These are phyloP conservation scores for Fusarium foetens DNA, from an alignment of 2,329 filamentous ascomycete genomes.

Conservation along the genomic window DNA sequence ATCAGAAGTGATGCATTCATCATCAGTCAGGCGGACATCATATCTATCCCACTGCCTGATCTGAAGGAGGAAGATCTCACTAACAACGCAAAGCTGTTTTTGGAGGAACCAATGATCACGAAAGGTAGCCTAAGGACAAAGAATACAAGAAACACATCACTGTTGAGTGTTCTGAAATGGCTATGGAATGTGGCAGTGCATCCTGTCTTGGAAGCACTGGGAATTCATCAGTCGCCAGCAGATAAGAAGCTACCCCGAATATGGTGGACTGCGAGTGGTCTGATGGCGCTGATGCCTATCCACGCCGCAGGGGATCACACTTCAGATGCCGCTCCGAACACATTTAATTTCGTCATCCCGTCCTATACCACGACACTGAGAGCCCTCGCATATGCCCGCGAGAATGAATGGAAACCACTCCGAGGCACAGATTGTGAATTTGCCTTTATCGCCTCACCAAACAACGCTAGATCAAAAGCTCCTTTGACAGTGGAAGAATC, in stretches of 20 bases:
- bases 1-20: neutral
- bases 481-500: neutral
- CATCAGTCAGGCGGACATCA: rapidly evolving
- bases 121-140: rapidly evolving
- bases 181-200: rapidly evolving
- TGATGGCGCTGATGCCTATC: neutral
- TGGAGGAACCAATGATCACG: rapidly evolving
- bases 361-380: neutral
- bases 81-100: rapidly evolving
- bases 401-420: rapidly evolving
- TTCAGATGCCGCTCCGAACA: rapidly evolving
- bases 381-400: rapidly evolving
- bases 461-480: rapidly evolving
- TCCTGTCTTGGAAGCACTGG: rapidly evolving
- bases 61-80: rapidly evolving
- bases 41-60: rapidly evolving
- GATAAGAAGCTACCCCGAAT: rapidly evolving
- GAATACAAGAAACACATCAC: rapidly evolving
- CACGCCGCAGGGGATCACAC: neutral
- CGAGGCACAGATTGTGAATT: neutral
- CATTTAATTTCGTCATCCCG: rapidly evolving
- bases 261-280: neutral
- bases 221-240: rapidly evolving
- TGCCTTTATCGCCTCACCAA: rapidly evolving
- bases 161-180: neutral